Percentiles rank a stretch among this genome's conserved stretches.
Evolutionary conservation across 2,329 filamentous ascomycete genomes (phyloP).

Genomic region (Penicillium sp.): DNA sequence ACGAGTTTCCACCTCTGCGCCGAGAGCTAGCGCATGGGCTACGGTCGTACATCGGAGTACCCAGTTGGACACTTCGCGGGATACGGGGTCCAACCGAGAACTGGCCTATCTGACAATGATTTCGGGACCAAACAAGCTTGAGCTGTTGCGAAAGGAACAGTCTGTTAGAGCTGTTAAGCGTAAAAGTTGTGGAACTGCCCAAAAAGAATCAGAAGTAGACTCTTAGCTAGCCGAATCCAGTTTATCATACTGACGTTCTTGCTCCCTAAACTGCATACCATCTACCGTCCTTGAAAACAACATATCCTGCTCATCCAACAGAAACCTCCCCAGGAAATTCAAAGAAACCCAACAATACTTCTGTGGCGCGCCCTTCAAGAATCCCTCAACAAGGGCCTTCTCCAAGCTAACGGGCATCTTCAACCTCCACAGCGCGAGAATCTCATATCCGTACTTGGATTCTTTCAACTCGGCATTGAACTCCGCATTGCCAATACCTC

Average conservation of each 20-base stretch:
- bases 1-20: too few relatives aligned
- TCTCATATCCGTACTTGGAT: slow-evolving; percentile 52
- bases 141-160: background rate
- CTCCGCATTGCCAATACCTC: slow-evolving; percentile 52
- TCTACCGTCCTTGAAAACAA: background rate
- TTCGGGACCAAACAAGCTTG: background rate
- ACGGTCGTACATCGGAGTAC: background rate
- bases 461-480: slow-evolving; percentile 47
- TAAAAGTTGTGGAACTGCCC: background rate
- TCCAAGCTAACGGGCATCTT: slow-evolving; percentile 57
- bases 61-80: background rate
- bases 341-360: slow-evolving; percentile 37
- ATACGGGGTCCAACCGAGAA: too few relatives aligned
- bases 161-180: too few relatives aligned
- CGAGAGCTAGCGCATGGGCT: background rate
- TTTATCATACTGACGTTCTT: background rate
- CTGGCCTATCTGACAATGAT: background rate
- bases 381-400: slow-evolving; percentile 55
- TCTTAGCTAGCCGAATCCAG: background rate
- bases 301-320: slow-evolving; percentile 3
- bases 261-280: too few relatives aligned
- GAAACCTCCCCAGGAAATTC: slow-evolving; percentile 5
- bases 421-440: slow-evolving; percentile 59
- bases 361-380: slow-evolving; percentile 51
- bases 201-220: background rate